A percentile compares a stretch with the other conserved stretches of the same genome.
These are phyloP conservation scores for Colletotrichum tamarilloi DNA, from an alignment of 2,329 filamentous ascomycete species.

Conservation along the genomic window DNA sequence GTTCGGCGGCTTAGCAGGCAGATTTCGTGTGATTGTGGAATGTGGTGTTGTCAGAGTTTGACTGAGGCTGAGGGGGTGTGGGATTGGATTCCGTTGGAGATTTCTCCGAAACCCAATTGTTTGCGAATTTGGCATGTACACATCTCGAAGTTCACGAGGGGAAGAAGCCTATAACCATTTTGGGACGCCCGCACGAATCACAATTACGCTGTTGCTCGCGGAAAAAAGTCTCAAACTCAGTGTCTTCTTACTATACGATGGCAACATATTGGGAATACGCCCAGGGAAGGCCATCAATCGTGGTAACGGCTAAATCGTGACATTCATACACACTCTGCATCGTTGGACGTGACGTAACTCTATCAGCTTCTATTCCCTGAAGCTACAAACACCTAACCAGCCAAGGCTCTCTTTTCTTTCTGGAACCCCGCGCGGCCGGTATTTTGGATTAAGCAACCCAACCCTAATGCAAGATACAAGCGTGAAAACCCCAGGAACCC, in stretches of 20 bases:
- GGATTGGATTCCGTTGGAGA: no score
- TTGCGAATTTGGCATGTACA: no score
- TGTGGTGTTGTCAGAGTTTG: no score
- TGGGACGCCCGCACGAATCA: background rate
- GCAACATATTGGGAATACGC: no score
- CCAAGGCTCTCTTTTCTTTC: constrained; percentile 25
- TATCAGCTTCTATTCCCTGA: constrained; percentile 38
- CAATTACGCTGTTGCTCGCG: background rate
- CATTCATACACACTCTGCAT: constrained; percentile 13
- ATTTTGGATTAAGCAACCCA: constrained; percentile 37
- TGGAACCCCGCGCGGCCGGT: constrained; percentile 35
- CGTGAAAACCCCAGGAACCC: constrained; percentile 30
- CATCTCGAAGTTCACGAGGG: no score
- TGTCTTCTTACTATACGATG: background rate
- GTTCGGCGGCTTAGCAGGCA: no score
- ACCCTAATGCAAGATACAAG: constrained; percentile 38
- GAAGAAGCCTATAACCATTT: background rate
- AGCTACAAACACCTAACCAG: constrained; percentile 37
- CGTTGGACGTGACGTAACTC: constrained; percentile 28
- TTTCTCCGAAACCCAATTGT: no score
- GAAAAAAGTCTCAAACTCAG: background rate
- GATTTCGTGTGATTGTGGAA: no score
- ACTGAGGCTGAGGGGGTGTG: no score
- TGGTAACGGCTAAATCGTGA: constrained; percentile 5
- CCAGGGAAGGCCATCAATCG: no score